phyloP scores from a whole-genome alignment of 2,329 filamentous ascomycete species.

The Penicillium sp. region DNA sequence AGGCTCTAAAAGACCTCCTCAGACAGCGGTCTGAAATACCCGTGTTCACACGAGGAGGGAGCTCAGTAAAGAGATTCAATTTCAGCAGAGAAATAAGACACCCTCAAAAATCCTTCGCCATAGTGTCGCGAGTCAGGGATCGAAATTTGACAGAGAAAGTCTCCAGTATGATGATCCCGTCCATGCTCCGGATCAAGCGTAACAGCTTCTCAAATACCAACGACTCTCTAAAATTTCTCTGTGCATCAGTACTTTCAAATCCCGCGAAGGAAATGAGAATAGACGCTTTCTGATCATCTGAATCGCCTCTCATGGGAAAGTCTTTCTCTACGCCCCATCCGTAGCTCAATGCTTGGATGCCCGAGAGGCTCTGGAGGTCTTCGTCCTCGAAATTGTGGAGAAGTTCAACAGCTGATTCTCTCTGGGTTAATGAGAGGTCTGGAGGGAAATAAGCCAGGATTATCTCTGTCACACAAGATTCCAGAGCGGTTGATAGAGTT shows the following conservation, averaged over 20 bases:
- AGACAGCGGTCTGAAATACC: too few species aligned
- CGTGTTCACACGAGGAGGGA: too few species aligned
- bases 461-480: background rate
- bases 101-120: background rate
- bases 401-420: background rate
- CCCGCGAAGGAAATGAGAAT: background rate
- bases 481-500: background rate
- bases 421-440: background rate
- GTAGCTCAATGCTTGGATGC: background rate
- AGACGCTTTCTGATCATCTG: background rate
- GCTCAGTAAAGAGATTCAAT: background rate
- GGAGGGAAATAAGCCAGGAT: background rate
- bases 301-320: background rate
- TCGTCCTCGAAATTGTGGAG: background rate
- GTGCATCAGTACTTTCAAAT: background rate
- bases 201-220: background rate
- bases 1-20: background rate
- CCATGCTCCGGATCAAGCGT: background rate
- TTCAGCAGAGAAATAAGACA: background rate
- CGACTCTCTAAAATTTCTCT: background rate
- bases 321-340: slow-evolving; percentile 6
- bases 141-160: background rate
- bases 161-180: background rate
- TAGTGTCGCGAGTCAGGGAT: background rate
- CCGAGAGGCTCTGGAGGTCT: background rate